phyloP scores from a whole-genome alignment of 176 grass and related monocot genomes.

The Paspalum notatum region DNA sequence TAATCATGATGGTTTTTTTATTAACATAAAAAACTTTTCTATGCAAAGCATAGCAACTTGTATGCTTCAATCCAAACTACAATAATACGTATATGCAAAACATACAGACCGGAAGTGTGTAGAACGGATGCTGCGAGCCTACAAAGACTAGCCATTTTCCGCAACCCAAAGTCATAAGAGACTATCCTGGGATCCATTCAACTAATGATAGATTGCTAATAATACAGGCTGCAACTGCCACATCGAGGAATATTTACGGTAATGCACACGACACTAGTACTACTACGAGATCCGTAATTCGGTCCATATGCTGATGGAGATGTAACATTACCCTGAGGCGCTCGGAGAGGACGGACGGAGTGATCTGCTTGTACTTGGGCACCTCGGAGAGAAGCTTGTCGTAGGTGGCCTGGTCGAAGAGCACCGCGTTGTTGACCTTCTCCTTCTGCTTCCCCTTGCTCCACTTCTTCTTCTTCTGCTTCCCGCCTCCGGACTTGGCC shows the following conservation, averaged over 20 bases:
- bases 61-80: background rate
- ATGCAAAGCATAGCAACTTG: background rate
- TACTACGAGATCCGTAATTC: background rate
- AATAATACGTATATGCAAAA: background rate
- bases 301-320: background rate
- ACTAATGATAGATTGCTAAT: background rate
- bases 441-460: slow-evolving; percentile 71
- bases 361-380: slow-evolving; percentile 62
- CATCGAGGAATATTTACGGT: too few species aligned
- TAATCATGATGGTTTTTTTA: background rate
- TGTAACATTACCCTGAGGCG: slow-evolving; percentile 45
- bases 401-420: slow-evolving; percentile 62
- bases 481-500: slow-evolving; percentile 60
- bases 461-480: slow-evolving; percentile 75
- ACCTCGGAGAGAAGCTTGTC: slow-evolving; percentile 53
- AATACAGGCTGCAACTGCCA: background rate
- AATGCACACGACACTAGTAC: background rate
- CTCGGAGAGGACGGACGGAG: slow-evolving; percentile 53
- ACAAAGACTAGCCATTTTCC: background rate
- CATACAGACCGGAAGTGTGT: too few species aligned
- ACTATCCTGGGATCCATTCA: background rate
- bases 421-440: slow-evolving; percentile 62
- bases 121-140: too few species aligned
- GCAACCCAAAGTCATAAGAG: too few species aligned
- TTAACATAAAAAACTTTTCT: background rate